Conservation (phyloP, 306 rosid species). For the Trifolium pratense region DNA sequence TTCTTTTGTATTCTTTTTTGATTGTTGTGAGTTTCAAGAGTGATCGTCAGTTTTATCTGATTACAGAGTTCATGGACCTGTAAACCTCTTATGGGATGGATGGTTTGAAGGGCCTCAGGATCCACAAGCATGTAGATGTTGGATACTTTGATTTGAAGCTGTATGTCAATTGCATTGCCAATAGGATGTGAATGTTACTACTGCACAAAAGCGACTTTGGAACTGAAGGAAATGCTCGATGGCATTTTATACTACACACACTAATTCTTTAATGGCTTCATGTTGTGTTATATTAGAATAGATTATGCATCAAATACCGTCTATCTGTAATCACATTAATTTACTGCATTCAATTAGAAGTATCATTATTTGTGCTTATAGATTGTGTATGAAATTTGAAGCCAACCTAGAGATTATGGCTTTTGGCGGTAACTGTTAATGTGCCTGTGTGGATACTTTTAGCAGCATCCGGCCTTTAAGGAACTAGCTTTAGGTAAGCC, state of each 20-base stretch:
- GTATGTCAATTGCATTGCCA: constrained; percentile 33
- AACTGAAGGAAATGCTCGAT: constrained; percentile 34
- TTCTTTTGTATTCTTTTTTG: constrained; percentile 22
- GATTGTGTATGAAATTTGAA: neutral
- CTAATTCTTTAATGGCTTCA: constrained; percentile 17
- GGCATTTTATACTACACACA: constrained; percentile 25
- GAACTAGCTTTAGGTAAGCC: neutral
- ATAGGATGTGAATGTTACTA: constrained; percentile 24
- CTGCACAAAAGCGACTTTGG: constrained; percentile 38
- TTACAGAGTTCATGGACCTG: constrained; percentile 68
- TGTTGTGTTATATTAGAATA: constrained; percentile 25
- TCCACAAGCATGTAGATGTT: constrained; percentile 67
- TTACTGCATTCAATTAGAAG: constrained; percentile 42
- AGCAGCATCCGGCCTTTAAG: neutral
- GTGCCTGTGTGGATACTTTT: neutral
- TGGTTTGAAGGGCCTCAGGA: constrained; percentile 89
- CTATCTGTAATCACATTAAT: constrained; percentile 38
- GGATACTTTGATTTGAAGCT: constrained; percentile 63
- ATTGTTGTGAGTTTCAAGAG: constrained; percentile 11
- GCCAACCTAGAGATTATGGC: constrained; percentile 5
- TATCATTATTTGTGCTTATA: constrained; percentile 37
- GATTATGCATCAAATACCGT: constrained; percentile 21
- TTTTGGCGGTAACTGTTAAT: neutral
- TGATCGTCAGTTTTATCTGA: constrained; percentile 34
- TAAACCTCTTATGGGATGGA: constrained; percentile 68